Conservation (phyloP, 2,329 filamentous ascomycete species). For the Cryphonectria radicalis region DNA sequence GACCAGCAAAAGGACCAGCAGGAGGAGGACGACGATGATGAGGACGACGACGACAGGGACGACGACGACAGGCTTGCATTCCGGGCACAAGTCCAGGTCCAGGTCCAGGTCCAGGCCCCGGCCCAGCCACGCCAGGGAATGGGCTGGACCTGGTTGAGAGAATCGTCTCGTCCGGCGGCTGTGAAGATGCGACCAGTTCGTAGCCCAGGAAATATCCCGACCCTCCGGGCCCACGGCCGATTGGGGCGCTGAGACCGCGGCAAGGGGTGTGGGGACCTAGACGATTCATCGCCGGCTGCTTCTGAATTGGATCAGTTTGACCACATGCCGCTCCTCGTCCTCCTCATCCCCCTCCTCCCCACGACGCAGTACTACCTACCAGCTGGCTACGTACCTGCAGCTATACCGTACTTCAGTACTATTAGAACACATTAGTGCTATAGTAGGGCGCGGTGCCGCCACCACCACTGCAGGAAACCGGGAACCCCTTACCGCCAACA, state of each 20-base stretch:
- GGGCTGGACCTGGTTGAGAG: background rate
- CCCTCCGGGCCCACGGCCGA: background rate
- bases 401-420: background rate
- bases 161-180: background rate
- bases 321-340: background rate
- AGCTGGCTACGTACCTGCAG: background rate
- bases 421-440: background rate
- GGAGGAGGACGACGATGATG: background rate
- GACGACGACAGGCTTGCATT: slow-evolving; percentile 1
- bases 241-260: background rate
- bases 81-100: background rate
- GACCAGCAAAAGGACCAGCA: background rate
- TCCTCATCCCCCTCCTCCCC: background rate
- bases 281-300: slow-evolving; percentile 6
- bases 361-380: background rate
- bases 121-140: background rate
- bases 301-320: background rate
- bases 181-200: background rate
- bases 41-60: background rate
- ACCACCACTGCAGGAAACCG: slow-evolving; percentile 8
- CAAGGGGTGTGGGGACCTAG: slow-evolving; percentile 9
- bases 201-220: slow-evolving; percentile 3
- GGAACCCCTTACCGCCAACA: slow-evolving; percentile 20
- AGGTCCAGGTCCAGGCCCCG: background rate
- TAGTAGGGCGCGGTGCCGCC: slow-evolving; percentile 1